phyloP scores from a whole-genome alignment of 1,284 basidiomycete species.

The Amylostereum areolatum region DNA sequence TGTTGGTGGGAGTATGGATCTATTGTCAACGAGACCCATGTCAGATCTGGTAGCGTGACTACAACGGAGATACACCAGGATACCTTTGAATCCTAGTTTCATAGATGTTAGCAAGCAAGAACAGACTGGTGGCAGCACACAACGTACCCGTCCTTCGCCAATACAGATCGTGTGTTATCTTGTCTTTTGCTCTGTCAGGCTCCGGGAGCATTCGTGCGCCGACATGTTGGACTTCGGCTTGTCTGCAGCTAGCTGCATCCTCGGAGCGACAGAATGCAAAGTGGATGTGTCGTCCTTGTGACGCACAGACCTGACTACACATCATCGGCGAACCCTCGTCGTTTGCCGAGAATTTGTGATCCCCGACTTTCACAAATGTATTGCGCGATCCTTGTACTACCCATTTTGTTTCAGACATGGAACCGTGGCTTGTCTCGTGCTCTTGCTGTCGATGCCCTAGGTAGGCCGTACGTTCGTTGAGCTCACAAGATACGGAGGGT shows the following conservation, averaged over 20 bases:
- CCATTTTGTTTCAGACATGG: conserved; percentile 55
- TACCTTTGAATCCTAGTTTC: conserved; percentile 25
- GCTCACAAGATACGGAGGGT: not conserved
- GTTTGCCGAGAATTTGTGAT: conserved; percentile 45
- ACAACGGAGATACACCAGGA: not conserved
- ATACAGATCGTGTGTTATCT: conserved; percentile 46
- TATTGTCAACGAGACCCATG: conserved; percentile 9
- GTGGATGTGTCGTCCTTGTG: conserved; percentile 50
- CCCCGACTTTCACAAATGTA: conserved; percentile 43
- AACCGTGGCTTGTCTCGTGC: conserved; percentile 60
- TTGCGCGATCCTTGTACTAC: conserved; percentile 45
- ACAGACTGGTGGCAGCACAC: not conserved
- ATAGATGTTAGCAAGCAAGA: not conserved
- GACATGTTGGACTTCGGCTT: conserved; percentile 42
- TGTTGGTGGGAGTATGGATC: conserved; percentile 58
- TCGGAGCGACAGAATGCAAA: conserved; percentile 49
- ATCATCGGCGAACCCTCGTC: conserved; percentile 63
- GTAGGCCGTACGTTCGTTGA: not conserved
- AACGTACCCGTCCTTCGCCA: conserved; percentile 50
- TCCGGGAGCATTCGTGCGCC: conserved; percentile 35
- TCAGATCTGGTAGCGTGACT: too few species aligned
- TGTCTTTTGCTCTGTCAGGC: conserved; percentile 43
- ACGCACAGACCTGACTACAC: conserved; percentile 50
- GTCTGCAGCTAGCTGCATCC: conserved; percentile 30
- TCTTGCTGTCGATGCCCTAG: conserved; percentile 53